Evolutionary conservation across 768 basidiomycete genomes (phyloP), one percentile per base, ranked within the genome.

Genomic region (Royoungia palumana): DNA sequence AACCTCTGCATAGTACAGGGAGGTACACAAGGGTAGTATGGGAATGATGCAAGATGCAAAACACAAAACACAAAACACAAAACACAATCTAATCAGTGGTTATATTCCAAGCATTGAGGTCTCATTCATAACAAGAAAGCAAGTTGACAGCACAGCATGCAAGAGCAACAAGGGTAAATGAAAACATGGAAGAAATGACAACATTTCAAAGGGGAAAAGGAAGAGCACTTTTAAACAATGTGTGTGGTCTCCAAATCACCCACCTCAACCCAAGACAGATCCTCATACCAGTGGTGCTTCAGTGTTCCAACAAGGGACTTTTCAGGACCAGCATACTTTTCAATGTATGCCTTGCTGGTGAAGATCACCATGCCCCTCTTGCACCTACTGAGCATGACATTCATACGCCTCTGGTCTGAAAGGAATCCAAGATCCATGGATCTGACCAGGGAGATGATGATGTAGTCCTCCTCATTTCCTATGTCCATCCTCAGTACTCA

Each of bases 301-400:
- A 78, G 57, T 36, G 58, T 51, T 2, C 78, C 79, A 38, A 79
- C 67, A 16, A 81, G 60, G 4, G 76, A 71, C 27, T 70, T 54
- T n/a, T 17, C 50, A 38, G 79, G 87, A 54, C 60, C 62, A 43
- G 80, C 88, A 59, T 66, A 59, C 10, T 76, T 76, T n/a, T 60
- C 55, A 35, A 92, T 70, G 60, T 91, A 92, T 16, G 69, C 69
- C 54, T 72, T 70, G 57, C 74, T 87, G 19, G 83, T 75, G 44
- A 85, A 72, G 56, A 93, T 85, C 49, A 82, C 81, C 88, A 92
- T 91, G 25, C 82, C 84, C 42, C 69, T 73, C 63, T 85, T 85
- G 74, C 85, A 89, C 32, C 90, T 79, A 40, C 82, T 85, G 8
- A 92, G 81, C 88, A 93, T 90, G 49, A 93, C 89, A 82, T 93